phyloP scores from a whole-genome alignment of 1,284 basidiomycete species.

The Apiotrichum laibachii region DNA sequence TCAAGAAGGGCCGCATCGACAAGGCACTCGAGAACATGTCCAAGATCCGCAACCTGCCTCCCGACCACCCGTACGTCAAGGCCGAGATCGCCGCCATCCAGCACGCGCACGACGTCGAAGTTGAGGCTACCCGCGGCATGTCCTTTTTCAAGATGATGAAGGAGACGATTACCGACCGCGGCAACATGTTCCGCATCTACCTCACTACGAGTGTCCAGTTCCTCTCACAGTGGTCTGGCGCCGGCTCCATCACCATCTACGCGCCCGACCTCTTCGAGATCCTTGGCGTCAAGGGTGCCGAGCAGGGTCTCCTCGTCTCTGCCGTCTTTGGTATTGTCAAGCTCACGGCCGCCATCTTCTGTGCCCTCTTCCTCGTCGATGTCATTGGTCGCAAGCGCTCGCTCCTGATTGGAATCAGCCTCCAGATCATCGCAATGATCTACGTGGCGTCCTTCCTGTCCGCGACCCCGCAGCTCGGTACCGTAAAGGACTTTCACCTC shows the following conservation, averaged over 20 bases:
- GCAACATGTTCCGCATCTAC: constrained; percentile 11
- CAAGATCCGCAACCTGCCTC: constrained; percentile 23
- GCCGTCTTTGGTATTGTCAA: constrained; percentile 19
- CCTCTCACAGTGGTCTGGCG: constrained; percentile 18
- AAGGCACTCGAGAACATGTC: constrained; percentile 23
- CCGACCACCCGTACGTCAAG: constrained; percentile 23
- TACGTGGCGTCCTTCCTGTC: constrained; percentile 15
- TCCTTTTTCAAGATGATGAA: constrained; percentile 4
- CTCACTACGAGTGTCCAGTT: constrained; percentile 14
- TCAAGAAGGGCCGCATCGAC: constrained; percentile 25
- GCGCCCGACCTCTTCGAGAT: constrained; percentile 14
- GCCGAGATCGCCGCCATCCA: constrained; percentile 27
- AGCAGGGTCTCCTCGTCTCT: constrained; percentile 11
- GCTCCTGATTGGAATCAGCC: constrained; percentile 11
- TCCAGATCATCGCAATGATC: constrained; percentile 13
- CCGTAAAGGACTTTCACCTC: constrained; percentile 4
- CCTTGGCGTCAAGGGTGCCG: constrained; percentile 12
- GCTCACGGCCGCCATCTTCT: constrained; percentile 12
- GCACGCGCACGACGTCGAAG: constrained; percentile 16
- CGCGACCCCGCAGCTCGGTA: constrained; percentile 5
- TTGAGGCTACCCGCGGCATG: constrained; percentile 11
- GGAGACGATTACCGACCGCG: constrained; percentile 6
- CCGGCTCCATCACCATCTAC: constrained; percentile 18
- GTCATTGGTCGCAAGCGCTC: constrained; percentile 19
- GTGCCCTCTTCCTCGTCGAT: constrained; percentile 18